A percentile compares a stretch with the other conserved stretches of the same genome.
Conservation (phyloP, 495 filamentous ascomycete genomes). For the Hypoxylon fragiforme region DNA sequence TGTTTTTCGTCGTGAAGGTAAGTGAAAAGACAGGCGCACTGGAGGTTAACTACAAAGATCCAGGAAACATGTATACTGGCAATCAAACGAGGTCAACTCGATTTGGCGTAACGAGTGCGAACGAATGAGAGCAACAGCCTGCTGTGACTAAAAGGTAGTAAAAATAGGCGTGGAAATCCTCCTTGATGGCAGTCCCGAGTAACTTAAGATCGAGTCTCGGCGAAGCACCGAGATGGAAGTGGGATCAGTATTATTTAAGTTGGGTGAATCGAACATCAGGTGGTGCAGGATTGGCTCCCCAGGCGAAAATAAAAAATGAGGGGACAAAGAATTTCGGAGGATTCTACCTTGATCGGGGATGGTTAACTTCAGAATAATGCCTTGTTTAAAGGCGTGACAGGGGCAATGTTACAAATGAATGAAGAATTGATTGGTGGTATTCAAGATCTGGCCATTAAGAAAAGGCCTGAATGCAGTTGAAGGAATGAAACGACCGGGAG, state of each 20-base stretch:
- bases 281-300: background rate
- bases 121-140: slow-evolving; percentile 32
- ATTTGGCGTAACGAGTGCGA: slow-evolving; percentile 11
- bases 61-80: slow-evolving; percentile 6
- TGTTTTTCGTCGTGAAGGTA: slow-evolving; percentile 1
- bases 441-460: background rate
- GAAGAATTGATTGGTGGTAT: slow-evolving; percentile 13
- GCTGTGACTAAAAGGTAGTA: slow-evolving; percentile 22
- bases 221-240: background rate
- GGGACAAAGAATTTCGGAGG: slow-evolving; percentile 18
- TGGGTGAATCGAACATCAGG: background rate
- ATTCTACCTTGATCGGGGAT: slow-evolving; percentile 7
- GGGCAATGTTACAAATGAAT: slow-evolving; percentile 26
- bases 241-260: slow-evolving; percentile 17
- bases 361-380: background rate
- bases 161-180: slow-evolving; percentile 2
- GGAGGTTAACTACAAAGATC: slow-evolving; percentile 3
- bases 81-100: slow-evolving; percentile 35
- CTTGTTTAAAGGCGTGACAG: slow-evolving; percentile 7
- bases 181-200: background rate
- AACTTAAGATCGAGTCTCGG: slow-evolving; percentile 4
- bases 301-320: slow-evolving; percentile 2
- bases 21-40: too few relatives aligned
- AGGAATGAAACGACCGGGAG: background rate
- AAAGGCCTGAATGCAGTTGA: background rate